phyloP scores from a whole-genome alignment of 495 filamentous ascomycete species.

The Chaetomium cochliodes region DNA sequence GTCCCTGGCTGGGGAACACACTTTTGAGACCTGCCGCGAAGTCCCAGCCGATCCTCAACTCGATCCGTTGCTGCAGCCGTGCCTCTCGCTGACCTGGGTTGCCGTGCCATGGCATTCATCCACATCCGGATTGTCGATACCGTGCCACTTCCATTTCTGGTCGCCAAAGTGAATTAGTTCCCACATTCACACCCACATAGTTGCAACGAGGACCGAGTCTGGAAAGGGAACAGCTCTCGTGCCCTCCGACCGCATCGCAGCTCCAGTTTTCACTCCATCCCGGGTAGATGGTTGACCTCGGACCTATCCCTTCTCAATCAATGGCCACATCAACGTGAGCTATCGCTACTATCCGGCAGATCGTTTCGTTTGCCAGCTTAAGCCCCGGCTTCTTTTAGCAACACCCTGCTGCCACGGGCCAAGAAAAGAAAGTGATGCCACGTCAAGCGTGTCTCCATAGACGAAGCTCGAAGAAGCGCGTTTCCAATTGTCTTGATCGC shows the following conservation, averaged over 20 bases:
- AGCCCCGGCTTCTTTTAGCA: background rate
- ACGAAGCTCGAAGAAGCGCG: too few species aligned
- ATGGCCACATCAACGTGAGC: slow-evolving; percentile 5
- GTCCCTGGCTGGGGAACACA: background rate
- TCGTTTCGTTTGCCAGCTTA: too few species aligned
- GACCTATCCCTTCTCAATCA: background rate
- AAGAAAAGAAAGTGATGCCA: too few species aligned
- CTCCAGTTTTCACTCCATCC: background rate
- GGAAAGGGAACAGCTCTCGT: slow-evolving; percentile 12
- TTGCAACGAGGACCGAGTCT: background rate
- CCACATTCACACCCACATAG: background rate
- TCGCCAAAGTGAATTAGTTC: background rate
- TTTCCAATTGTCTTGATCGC: too few species aligned
- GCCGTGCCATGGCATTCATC: slow-evolving; percentile 6
- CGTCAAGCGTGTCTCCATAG: too few species aligned
- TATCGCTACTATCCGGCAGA: background rate
- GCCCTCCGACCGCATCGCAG: background rate
- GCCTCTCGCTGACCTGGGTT: background rate
- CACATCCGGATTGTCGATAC: slow-evolving; percentile 1
- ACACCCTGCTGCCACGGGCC: too few species aligned
- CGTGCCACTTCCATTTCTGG: background rate
- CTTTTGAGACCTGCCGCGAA: background rate
- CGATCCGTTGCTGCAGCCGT: slow-evolving; percentile 24
- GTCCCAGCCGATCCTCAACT: slow-evolving; percentile 8
- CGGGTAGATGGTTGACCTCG: background rate